phyloP scores from a whole-genome alignment of 352 stramenopile genomes.

The Phytophthora vignae region DNA sequence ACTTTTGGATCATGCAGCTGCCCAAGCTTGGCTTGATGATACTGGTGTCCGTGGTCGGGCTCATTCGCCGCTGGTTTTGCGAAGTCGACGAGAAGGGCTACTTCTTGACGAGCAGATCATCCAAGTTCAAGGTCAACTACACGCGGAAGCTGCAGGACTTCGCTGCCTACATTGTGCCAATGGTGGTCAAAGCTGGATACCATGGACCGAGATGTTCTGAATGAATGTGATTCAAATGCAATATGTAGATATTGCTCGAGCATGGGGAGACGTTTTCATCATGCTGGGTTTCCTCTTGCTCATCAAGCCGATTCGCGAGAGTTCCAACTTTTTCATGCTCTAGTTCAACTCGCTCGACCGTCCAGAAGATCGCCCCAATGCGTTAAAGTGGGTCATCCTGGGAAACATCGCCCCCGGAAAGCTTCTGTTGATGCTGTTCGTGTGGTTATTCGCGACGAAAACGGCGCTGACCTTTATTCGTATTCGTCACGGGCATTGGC shows the following conservation, averaged over 20 bases:
- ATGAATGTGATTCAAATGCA: too few species aligned
- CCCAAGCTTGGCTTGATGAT: conserved; percentile 84
- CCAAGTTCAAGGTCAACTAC: conserved; percentile 91
- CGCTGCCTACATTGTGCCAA: conserved; percentile 82
- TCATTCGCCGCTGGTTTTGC: conserved; percentile 84
- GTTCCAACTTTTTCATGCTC: conserved; percentile 87
- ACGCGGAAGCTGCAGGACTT: conserved; percentile 88
- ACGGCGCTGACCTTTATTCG: conserved; percentile 70
- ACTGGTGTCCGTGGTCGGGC: conserved; percentile 67
- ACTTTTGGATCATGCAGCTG: conserved; percentile 80
- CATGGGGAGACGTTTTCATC: conserved; percentile 86
- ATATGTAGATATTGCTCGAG: conserved; percentile 74
- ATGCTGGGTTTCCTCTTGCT: conserved; percentile 84
- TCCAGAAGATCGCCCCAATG: conserved; percentile 84
- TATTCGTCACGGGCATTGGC: conserved; percentile 86
- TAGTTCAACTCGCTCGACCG: conserved; percentile 92
- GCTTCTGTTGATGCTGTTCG: conserved; percentile 87
- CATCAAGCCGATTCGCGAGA: conserved; percentile 86
- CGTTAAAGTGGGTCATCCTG: conserved; percentile 88
- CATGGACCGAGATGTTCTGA: too few species aligned
- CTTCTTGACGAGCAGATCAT: conserved; percentile 88
- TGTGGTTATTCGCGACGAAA: conserved; percentile 75
- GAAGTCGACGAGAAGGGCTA: conserved; percentile 84
- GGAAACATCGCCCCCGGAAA: conserved; percentile 70
- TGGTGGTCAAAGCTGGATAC: conserved; percentile 78